These are phyloP conservation scores for Mycena capillaripes DNA, from an alignment of 768 basidiomycete species.

Conservation along the genomic window DNA sequence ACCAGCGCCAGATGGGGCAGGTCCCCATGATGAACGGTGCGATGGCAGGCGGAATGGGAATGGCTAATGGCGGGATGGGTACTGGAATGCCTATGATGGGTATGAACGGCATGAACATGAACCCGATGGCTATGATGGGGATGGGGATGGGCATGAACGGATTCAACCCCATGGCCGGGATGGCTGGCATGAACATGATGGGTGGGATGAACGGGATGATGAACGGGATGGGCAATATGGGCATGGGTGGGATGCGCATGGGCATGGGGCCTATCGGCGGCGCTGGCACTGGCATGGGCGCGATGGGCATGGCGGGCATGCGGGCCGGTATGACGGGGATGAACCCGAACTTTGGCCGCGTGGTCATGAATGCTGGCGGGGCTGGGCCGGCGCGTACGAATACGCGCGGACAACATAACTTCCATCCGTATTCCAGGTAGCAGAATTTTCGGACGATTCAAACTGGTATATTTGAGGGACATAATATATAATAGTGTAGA, in stretches of 20 bases:
- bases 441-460: neutral
- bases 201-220: constrained; percentile 62
- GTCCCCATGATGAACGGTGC: constrained; percentile 25
- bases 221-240: constrained; percentile 45
- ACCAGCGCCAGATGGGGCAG: constrained; percentile 65
- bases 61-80: constrained; percentile 53
- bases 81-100: constrained; percentile 43
- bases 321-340: constrained; percentile 43
- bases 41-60: constrained; percentile 49
- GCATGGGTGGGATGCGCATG: constrained; percentile 54
- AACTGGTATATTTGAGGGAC: neutral
- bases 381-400: constrained; percentile 64
- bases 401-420: constrained; percentile 69
- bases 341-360: constrained; percentile 50
- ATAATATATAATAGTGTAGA: too few species aligned
- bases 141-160: constrained; percentile 34
- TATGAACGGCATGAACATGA: constrained; percentile 34
- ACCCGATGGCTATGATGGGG: constrained; percentile 51
- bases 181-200: constrained; percentile 30
- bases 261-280: constrained; percentile 52
- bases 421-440: constrained; percentile 77
- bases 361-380: constrained; percentile 54
- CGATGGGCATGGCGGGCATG: constrained; percentile 42
- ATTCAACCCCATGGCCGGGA: constrained; percentile 28
- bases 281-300: constrained; percentile 30